Base-by-base conservation (phyloP, 441 rosid species). In the Arabidopsis lyrata region DNA sequence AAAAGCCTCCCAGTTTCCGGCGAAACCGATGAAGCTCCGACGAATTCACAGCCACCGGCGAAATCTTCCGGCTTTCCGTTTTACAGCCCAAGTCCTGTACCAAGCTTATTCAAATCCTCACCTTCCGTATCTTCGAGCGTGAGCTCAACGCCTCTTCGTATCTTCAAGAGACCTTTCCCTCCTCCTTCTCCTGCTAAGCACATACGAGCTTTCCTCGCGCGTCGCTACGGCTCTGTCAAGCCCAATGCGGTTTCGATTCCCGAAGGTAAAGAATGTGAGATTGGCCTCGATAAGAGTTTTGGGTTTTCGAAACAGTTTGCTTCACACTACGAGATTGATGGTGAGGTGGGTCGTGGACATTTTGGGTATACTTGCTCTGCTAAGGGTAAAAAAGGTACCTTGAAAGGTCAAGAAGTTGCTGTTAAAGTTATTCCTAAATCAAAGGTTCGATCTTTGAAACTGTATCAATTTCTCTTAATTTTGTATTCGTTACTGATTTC, bases 181-280 rank as follows among this genome's bases (percentile, higher is more conserved):
- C 98, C 98, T 27, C 97, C 98, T 4, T 93, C 98, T 3, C 98
- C 98, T 9, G 97, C 98, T 5, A 90, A 93, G 80, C 98, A 92
- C 75, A 90, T 92, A 73, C 85, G 89, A 4, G 91, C 98, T 42
- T 72, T 89, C 68, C 87, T 93, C 58, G 92, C 91, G 3, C 84
- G 96, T 58, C 87, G 97, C 60, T 86, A 90, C 54, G 98, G 98
- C 42, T 82, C 92, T 8, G 78, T 83, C 8, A 93, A 90, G 77
- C 93, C 93, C 6, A 88, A 87, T 11, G 91, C 83, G 78, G 97
- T 84, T 50, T 53, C 95, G 6, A 92, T 92, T 29, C 95, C 98
- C 13, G 97, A 92, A 76, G 98, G 87, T 16, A 78, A 53, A n/a
- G 98, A 90, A 73, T 72, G 80, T 65, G 97, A 89, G 7, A 70